A percentile compares a stretch with the other conserved stretches of the same genome.
These are phyloP conservation scores for Neurospora tetraspora DNA, from an alignment of 495 filamentous ascomycete species.

Conservation along the genomic window DNA sequence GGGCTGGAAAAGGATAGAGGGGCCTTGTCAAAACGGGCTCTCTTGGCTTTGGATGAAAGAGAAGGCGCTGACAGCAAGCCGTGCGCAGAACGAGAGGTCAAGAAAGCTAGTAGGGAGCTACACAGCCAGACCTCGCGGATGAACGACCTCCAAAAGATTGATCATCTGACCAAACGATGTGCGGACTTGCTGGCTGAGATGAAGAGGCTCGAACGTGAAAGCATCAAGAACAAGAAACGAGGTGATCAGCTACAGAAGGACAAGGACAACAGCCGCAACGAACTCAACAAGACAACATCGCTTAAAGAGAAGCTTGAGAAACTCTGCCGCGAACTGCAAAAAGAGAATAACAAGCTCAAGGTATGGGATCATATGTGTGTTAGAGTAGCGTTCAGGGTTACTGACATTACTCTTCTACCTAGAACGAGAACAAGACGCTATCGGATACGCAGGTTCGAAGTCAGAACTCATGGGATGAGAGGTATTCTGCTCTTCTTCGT, in stretches of 20 bases:
- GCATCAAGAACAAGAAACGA: constrained; percentile 89
- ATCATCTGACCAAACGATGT: constrained; percentile 81
- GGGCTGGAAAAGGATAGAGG: background rate
- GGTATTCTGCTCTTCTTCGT: constrained; percentile 60
- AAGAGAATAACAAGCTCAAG: constrained; percentile 96
- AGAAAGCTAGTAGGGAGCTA: constrained; percentile 85
- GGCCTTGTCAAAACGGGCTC: background rate
- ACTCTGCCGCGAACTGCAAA: constrained; percentile 79
- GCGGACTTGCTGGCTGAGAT: constrained; percentile 85
- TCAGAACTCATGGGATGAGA: constrained; percentile 73
- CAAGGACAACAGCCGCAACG: constrained; percentile 76
- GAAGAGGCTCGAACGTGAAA: constrained; percentile 88
- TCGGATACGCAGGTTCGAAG: constrained; percentile 74
- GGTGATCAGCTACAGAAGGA: constrained; percentile 94
- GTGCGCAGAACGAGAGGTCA: constrained; percentile 54
- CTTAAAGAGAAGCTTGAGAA: constrained; percentile 95
- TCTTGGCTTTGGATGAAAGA: background rate
- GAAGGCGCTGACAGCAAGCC: constrained; percentile 11
- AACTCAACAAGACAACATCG: constrained; percentile 74
- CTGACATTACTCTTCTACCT: constrained; percentile 4
- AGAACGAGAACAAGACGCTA: constrained; percentile 87
- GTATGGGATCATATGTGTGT: constrained; percentile 34
- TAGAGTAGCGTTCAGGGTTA: background rate
- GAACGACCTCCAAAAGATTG: constrained; percentile 63
- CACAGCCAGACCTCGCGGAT: constrained; percentile 71